Conservation (phyloP, 2,329 filamentous ascomycete species). For the Talaromyces atroroseus region DNA sequence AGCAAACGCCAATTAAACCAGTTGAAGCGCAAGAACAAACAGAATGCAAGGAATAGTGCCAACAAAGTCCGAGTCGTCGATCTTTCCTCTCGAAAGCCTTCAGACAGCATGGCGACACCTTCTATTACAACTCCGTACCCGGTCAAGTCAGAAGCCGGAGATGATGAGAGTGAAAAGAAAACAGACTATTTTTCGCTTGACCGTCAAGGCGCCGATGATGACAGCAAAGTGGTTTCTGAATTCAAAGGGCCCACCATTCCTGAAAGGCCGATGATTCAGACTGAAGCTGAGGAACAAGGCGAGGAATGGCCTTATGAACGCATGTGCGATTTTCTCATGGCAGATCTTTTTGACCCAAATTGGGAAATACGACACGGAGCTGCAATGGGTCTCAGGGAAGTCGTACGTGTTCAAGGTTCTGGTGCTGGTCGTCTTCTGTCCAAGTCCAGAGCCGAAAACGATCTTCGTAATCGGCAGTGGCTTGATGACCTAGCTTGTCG, state of each 20-base stretch:
- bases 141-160: conserved; percentile 56
- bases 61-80: conserved; percentile 89
- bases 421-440: conserved; percentile 75
- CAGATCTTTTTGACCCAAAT: conserved; percentile 86
- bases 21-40: conserved; percentile 87
- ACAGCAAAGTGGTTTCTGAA: conserved; percentile 86
- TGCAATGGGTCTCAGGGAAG: conserved; percentile 87
- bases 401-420: conserved; percentile 82
- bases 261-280: conserved; percentile 80
- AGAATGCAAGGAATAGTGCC: conserved; percentile 79
- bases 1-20: conserved; percentile 94
- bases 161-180: conserved; percentile 57
- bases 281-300: conserved; percentile 70
- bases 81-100: conserved; percentile 63
- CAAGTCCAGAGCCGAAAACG: conserved; percentile 68
- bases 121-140: conserved; percentile 47
- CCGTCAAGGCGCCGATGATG: conserved; percentile 73
- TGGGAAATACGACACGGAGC: conserved; percentile 97
- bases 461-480: conserved; percentile 74
- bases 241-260: conserved; percentile 80
- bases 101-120: conserved; percentile 60
- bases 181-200: conserved; percentile 90
- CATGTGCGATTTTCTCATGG: conserved; percentile 85
- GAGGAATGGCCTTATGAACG: conserved; percentile 91
- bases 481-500: conserved; percentile 93